These are phyloP conservation scores for Talaromyces verruculosus DNA, from an alignment of 2,329 filamentous ascomycete species.

Conservation along the genomic window DNA sequence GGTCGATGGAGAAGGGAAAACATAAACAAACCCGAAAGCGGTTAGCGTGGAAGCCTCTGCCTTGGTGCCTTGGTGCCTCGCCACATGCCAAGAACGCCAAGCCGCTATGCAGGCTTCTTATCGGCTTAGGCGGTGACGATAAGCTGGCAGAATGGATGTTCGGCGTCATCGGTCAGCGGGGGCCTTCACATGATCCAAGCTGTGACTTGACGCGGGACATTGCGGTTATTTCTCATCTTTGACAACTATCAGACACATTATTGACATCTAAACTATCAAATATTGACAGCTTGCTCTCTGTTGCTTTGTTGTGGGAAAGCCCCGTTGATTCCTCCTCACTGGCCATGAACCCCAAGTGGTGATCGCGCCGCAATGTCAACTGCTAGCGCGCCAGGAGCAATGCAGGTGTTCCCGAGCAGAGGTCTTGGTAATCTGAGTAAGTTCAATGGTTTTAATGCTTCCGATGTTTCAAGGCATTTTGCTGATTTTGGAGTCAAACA, in stretches of 20 bases:
- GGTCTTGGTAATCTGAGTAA: slow-evolving; percentile 63
- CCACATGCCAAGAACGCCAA: background rate
- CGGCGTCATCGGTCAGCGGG: slow-evolving; percentile 17
- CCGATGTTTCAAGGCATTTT: fast-evolving
- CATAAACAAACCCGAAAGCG: slow-evolving; percentile 34
- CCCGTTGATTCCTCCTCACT: background rate
- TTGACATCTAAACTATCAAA: background rate
- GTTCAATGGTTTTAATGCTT: slow-evolving; percentile 22
- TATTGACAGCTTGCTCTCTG: background rate
- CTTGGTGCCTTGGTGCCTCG: background rate
- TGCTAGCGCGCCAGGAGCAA: slow-evolving; percentile 39
- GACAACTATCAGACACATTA: background rate
- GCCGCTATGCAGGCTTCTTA: background rate
- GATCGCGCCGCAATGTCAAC: slow-evolving; percentile 35
- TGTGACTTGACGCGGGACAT: slow-evolving; percentile 2
- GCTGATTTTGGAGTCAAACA: background rate
- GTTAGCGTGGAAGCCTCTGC: slow-evolving; percentile 7
- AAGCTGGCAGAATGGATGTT: slow-evolving; percentile 23
- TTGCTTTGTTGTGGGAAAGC: background rate
- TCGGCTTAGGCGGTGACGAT: slow-evolving; percentile 19
- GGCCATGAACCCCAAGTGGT: slow-evolving; percentile 21
- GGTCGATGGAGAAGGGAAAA: slow-evolving; percentile 30
- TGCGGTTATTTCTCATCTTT: background rate
- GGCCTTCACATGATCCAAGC: slow-evolving; percentile 31
- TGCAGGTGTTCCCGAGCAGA: slow-evolving; percentile 66